Evolutionary conservation across 1,284 basidiomycete species (phyloP).

Genomic region (Gomphus bonarii): DNA sequence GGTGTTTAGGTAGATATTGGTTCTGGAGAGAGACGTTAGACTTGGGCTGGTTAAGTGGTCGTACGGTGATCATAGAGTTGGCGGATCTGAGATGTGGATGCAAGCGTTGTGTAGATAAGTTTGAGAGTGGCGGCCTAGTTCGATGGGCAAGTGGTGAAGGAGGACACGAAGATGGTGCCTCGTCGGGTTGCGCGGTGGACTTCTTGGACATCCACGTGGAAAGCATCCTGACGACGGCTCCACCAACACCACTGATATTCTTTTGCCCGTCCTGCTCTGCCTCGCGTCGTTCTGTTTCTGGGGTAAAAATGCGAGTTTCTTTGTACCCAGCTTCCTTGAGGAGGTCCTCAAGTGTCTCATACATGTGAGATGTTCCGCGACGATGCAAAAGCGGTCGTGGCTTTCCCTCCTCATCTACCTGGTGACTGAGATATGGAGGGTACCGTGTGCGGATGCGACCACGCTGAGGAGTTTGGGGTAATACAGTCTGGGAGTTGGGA

Average conservation of each 20-base stretch:
- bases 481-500: not conserved
- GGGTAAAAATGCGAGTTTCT: constrained; percentile 79
- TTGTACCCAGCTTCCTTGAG: constrained; percentile 81
- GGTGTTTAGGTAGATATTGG: constrained; percentile 18
- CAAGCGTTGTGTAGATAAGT: not conserved
- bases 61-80: constrained; percentile 5
- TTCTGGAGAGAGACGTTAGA: not conserved
- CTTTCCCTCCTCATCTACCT: not conserved
- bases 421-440: not conserved
- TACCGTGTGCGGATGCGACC: not conserved
- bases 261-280: constrained; percentile 18
- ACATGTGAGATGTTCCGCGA: constrained; percentile 65
- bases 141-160: constrained; percentile 1
- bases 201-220: constrained; percentile 27
- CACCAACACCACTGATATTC: constrained; percentile 33
- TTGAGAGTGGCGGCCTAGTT: not conserved
- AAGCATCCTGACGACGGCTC: constrained; percentile 49
- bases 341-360: constrained; percentile 74
- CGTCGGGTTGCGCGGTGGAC: not conserved
- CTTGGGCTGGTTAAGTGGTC: constrained; percentile 10
- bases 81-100: not conserved
- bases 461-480: not conserved
- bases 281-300: constrained; percentile 53
- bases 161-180: not conserved
- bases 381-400: constrained; percentile 57